Evolutionary conservation across 148 eudicot species (phyloP), one percentile per base, ranked within the genome.

Genomic region (Arbutus unedo): DNA sequence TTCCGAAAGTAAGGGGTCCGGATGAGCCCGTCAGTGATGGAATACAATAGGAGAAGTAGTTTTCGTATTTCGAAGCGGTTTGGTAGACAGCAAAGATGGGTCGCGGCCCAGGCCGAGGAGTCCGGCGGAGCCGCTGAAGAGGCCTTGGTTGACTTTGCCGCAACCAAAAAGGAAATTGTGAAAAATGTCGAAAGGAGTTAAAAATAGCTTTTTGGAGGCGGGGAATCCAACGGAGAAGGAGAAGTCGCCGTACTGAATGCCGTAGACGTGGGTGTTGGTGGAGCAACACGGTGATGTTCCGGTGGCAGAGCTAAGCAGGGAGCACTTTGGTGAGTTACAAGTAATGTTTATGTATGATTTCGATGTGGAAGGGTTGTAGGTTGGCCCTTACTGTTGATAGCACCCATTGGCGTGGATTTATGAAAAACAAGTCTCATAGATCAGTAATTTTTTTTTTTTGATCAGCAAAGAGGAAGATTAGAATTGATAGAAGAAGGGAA

Each of bases 131-230:
- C 87, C 87, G n/a, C 90, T 81, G 50, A 90, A 93, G 47, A 91
- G 88, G 14, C 97, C 97, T 47, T 85, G 90, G 79, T 93, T 93
- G 77, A 90, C 79, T 72, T 89, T 84, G 18, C 97, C 97, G 80
- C 97, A 91, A 0, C 94, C 75, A 49, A 71, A 71, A 8, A 5
- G 1, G n/a, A 71, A 71, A 6, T 71, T 43, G 6, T n/a, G 75
- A 8, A 71, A 71, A 5, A 71, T 9, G 21, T 71, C 44, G n/a
- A 49, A 41, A 9, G 75, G 44, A 5, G 75, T 71, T 16, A 71
- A 43, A 7, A 49, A 41, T 1, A 71, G 49, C 6, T 44, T 43
- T 14, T 71, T 49, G 48, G n/a, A 13, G 9, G 7, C 75, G 49
- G 43, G 45, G 75, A 15, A 43, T 5, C 75, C 75, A 10, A 43